phyloP scores from a whole-genome alignment of 2,329 filamentous ascomycete genomes.

The Whalleya microplaca region DNA sequence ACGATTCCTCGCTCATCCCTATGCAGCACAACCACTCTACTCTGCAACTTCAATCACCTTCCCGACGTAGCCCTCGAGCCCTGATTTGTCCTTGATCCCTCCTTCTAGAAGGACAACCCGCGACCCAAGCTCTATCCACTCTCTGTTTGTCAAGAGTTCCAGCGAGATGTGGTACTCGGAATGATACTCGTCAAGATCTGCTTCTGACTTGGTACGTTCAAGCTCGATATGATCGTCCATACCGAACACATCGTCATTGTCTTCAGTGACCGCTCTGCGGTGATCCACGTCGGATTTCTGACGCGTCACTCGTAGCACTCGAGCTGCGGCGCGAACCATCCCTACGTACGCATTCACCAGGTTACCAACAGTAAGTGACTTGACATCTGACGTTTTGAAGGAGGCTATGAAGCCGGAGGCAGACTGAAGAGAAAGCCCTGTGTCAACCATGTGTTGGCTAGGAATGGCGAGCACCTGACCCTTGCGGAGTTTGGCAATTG shows the following conservation, averaged over 20 bases:
- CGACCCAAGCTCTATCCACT: conserved; percentile 75
- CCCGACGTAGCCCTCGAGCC: conserved; percentile 74
- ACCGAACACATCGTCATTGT: conserved; percentile 60
- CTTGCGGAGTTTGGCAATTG: conserved; percentile 61
- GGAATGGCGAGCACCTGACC: conserved; percentile 81
- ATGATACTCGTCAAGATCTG: conserved; percentile 28
- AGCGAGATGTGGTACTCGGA: conserved; percentile 62
- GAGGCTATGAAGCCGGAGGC: conserved; percentile 72
- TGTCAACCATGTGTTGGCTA: conserved; percentile 60
- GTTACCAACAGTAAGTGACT: conserved; percentile 66
- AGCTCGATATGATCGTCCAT: conserved; percentile 54
- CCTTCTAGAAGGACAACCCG: conserved; percentile 74
- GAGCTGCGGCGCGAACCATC: conserved; percentile 81
- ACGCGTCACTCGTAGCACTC: conserved; percentile 63
- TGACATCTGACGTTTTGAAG: conserved; percentile 68
- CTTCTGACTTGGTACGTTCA: conserved; percentile 35
- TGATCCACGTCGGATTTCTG: conserved; percentile 31
- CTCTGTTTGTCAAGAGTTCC: conserved; percentile 69
- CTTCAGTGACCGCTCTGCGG: conserved; percentile 40
- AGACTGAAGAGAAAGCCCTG: conserved; percentile 62
- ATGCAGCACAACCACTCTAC: conserved; percentile 36
- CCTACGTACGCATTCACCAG: conserved; percentile 84
- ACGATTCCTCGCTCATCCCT: background rate
- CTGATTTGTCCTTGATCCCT: conserved; percentile 66
- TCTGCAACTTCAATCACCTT: conserved; percentile 65